Percentiles rank a stretch among this genome's conserved stretches.
Conservation (phyloP, 495 filamentous ascomycete genomes). For the Glutinoglossum americanum region DNA sequence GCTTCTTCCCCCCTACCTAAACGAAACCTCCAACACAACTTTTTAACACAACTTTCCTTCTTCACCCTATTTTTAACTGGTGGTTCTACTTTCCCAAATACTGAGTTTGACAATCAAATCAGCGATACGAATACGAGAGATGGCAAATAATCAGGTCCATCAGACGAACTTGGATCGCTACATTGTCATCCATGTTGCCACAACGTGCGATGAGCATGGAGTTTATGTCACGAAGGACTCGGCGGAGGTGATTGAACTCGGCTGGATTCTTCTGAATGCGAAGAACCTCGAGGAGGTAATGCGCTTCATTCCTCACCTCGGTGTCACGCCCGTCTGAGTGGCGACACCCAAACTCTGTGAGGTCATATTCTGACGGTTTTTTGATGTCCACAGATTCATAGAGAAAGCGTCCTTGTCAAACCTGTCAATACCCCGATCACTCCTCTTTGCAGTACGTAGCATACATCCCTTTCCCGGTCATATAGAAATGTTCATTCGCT, state of each 20-base stretch:
- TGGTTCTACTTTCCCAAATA: not conserved
- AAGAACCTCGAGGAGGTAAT: slow-evolving; percentile 78
- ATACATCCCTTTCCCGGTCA: slow-evolving; percentile 4
- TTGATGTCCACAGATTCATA: slow-evolving; percentile 43
- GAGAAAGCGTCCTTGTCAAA: slow-evolving; percentile 90
- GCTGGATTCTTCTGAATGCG: slow-evolving; percentile 88
- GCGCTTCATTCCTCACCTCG: not conserved
- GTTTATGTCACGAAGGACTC: slow-evolving; percentile 99
- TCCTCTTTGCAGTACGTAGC: slow-evolving; percentile 83
- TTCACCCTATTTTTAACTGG: not conserved
- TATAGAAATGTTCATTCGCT: not conserved
- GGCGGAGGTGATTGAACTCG: slow-evolving; percentile 95
- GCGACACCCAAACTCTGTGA: not conserved
- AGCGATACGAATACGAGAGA: slow-evolving; percentile 4
- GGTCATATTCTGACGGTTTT: not conserved
- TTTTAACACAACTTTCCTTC: not conserved
- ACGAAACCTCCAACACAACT: not conserved
- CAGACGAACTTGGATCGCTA: slow-evolving; percentile 69
- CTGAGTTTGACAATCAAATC: not conserved
- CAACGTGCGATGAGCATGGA: slow-evolving; percentile 95
- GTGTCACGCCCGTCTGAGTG: not conserved
- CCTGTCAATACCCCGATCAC: slow-evolving; percentile 97
- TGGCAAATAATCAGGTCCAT: slow-evolving; percentile 16
- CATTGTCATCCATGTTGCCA: slow-evolving; percentile 93
- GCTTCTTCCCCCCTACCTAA: not conserved